Evolutionary conservation across 805 yeast species (phyloP), one percentile per base, ranked within the genome.

Genomic region (Vanderwaltozyma verrucispora): DNA sequence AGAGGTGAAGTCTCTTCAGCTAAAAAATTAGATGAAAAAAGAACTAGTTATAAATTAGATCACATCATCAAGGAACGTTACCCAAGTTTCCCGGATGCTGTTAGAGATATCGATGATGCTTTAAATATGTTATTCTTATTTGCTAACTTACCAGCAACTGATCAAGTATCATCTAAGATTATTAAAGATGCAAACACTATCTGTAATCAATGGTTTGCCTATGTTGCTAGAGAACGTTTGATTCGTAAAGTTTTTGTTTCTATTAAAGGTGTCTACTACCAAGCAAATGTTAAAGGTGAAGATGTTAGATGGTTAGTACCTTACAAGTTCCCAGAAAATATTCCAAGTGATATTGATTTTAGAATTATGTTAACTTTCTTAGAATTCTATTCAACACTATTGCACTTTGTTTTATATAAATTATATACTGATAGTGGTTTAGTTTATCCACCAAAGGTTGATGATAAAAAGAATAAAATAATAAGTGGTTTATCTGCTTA

Each of bases 281-380:
- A 87, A 60, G 97, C 96, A 25, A 74, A 60, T 44, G 77, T 92
- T 33, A 78, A 74, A 60, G 98, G 98, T 48, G 95, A 87, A 62
- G 95, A 85, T 48, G 72, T 92, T 32, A 75, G 89, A 64, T 92
- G 98, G 98, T 75, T 92, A 42, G 94, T 86, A 33, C 98, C 98
- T 18, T 92, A 80, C 73, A 92, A 87, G 63, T 92, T 88, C 68
- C 96, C 98, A 15, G 94, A 89, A 61, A 83, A 83, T 61, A 81
- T 92, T 49, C 97, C 98, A 33, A 64, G 80, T 32, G 97, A 92
- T 61, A 78, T 92, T 42, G 98, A 92, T 64, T 89, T 92, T 69
- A 75, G 92, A 63, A 86, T 92, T 67, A 92, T 92, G 98, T 70
- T 86, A 54, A 89, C 97, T 1, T 92, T 92, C 64, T 72, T 92